A percentile compares a stretch with the other conserved stretches of the same genome.
Conservation (phyloP, 2,329 filamentous ascomycete genomes). For the Clonostachys rhizophaga region DNA sequence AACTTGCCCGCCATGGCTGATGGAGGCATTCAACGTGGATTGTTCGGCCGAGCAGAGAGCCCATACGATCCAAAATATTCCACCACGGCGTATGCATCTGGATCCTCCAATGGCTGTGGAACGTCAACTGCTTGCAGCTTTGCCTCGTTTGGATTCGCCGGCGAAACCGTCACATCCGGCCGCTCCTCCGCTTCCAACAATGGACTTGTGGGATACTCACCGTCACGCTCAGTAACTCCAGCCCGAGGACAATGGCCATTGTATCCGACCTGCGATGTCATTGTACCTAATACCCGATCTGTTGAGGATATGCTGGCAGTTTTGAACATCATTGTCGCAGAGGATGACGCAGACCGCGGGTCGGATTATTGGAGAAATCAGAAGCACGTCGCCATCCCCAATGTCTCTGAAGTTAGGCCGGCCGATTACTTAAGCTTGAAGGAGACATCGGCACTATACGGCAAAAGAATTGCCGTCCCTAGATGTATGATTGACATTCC, state of each 20-base stretch:
- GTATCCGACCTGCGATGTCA: constrained; percentile 50
- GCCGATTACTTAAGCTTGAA: not conserved
- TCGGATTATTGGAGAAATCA: no score
- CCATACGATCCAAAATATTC: constrained; percentile 50
- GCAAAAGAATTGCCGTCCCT: not conserved
- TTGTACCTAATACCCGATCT: constrained; percentile 46
- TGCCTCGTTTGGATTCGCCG: constrained; percentile 46
- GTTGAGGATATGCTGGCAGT: constrained; percentile 43
- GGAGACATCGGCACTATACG: not conserved
- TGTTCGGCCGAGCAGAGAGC: constrained; percentile 50
- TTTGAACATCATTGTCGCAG: constrained; percentile 37
- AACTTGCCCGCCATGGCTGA: constrained; percentile 56
- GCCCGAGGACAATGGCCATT: constrained; percentile 49
- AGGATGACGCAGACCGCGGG: constrained; percentile 32
- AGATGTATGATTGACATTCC: not conserved
- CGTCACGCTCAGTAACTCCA: constrained; percentile 45
- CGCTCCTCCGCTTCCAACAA: constrained; percentile 53
- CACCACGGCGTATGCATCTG: constrained; percentile 49
- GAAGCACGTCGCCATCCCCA: no score
- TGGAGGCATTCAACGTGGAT: constrained; percentile 51
- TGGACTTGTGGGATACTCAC: constrained; percentile 48
- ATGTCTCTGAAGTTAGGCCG: not conserved
- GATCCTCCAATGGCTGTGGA: constrained; percentile 52
- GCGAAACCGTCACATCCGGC: constrained; percentile 52
- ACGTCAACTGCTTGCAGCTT: constrained; percentile 44